Base-by-base conservation (phyloP, 2,329 filamentous ascomycete genomes). In the Aspergillus ruber region DNA sequence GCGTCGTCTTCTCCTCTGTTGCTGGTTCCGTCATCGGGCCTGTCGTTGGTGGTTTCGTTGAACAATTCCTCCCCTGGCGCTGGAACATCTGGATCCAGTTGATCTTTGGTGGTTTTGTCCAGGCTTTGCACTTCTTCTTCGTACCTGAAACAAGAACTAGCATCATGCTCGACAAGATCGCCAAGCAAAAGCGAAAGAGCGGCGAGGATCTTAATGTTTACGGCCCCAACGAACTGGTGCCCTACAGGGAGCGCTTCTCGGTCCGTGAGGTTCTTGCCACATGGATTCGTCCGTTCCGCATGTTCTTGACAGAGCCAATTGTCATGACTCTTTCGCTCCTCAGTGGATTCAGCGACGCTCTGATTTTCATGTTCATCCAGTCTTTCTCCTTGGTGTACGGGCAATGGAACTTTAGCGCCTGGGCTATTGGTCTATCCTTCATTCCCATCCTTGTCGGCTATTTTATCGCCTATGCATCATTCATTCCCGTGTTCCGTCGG, bases 61-160 rank as follows among this genome's bases (percentile, higher is more conserved):
- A 90, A 63, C 66, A 79, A 27, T 82, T 81, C 55, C 73, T 86
- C 0, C 62, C 70, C 21, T 93, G 87, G 87, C 77, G 79, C 54
- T 90, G 85, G 85, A 81, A 77, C 46, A 90, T 91, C 63, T 93
- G 88, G 88, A 86, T 91, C 50, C 86, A 90, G 66, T 78, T 91
- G 53, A 89, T 90, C 56, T 82, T 91, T 45, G 87, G 88, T 15
- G 84, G 70, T 7, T 75, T 80, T 29, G 80, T 88, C 3, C 86
- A 90, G 61, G 15, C 79, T 4, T 59, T 86, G 4, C 86, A 90
- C 62, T 71, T 85, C 43, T 60, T 86, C 49, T 74, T 81, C 6
- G 88, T 93, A 1, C 87, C 87, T 1, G 88, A 93, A 66, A 93
- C 88, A 0, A 78, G 88, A 45, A 79, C 82, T 0, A 88, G 84